A percentile compares a stretch with the other conserved stretches of the same genome.
These are phyloP conservation scores for Nyssa sinensis DNA, from an alignment of 148 eudicot genomes.

Conservation along the genomic window DNA sequence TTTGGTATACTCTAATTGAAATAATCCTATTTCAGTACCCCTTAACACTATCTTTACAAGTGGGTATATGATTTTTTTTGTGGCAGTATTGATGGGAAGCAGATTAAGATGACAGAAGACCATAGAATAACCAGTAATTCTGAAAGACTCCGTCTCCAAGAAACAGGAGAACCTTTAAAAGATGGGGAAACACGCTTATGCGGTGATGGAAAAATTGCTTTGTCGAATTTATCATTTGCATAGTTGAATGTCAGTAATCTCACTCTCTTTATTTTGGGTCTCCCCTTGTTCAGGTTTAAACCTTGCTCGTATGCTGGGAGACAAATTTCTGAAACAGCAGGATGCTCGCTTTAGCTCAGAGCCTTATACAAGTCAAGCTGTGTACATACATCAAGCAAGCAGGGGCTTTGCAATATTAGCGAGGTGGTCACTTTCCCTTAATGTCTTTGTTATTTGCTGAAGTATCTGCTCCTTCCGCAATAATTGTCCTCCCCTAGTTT, in stretches of 20 bases:
- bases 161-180: constrained; percentile 72
- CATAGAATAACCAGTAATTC: constrained; percentile 78
- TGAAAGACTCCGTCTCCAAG: constrained; percentile 78
- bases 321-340: constrained; percentile 91
- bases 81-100: constrained; percentile 75
- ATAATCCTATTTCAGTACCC: background rate
- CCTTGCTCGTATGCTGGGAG: constrained; percentile 94
- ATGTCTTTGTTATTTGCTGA: background rate
- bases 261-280: background rate
- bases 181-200: constrained; percentile 96
- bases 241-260: background rate
- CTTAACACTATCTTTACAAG: background rate
- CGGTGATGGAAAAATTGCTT: constrained; percentile 38
- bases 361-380: constrained; percentile 78
- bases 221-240: background rate
- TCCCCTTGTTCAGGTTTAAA: constrained; percentile 56
- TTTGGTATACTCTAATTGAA: background rate
- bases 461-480: background rate
- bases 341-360: constrained; percentile 86
- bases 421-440: constrained; percentile 47
- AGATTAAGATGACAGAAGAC: constrained; percentile 87
- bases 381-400: constrained; percentile 53
- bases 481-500: background rate
- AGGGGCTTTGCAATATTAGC: constrained; percentile 75
- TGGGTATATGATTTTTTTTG: constrained; percentile 12